A percentile compares a stretch with the other conserved stretches of the same genome.
Conservation (phyloP, 2,329 filamentous ascomycete species). For the Pseudocercospora crystallina region DNA sequence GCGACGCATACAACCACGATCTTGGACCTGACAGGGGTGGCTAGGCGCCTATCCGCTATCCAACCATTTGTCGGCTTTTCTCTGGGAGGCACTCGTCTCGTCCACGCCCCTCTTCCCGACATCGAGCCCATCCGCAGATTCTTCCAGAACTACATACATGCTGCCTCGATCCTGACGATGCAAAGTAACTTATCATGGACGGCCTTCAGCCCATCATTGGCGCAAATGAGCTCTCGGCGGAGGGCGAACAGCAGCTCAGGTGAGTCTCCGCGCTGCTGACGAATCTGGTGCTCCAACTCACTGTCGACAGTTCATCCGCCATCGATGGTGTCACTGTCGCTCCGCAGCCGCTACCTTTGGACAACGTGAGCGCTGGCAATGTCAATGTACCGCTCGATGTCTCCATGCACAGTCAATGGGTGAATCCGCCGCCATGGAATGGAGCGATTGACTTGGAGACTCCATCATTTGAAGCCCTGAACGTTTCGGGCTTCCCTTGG, state of each 20-base stretch:
- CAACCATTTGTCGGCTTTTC: background rate
- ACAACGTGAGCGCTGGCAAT: background rate
- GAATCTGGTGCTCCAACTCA: background rate
- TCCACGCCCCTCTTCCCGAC: no score
- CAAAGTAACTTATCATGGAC: no score
- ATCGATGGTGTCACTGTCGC: background rate
- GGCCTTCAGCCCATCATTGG: no score
- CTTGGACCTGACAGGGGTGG: background rate
- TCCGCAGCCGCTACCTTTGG: background rate
- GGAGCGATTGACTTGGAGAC: slow-evolving; percentile 3
- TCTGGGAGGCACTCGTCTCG: background rate
- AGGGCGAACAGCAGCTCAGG: no score
- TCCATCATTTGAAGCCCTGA: background rate
- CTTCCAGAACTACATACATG: no score
- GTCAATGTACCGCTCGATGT: background rate
- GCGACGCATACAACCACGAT: no score
- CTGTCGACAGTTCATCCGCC: background rate
- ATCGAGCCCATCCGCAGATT: no score
- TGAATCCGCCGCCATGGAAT: background rate
- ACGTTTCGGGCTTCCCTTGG: background rate
- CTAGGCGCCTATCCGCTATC: background rate
- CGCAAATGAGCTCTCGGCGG: no score
- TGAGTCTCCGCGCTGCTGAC: background rate
- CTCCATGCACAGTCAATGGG: background rate
- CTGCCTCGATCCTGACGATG: no score